phyloP scores from a whole-genome alignment of 305 asterid species.

The Solanum chacoense region DNA sequence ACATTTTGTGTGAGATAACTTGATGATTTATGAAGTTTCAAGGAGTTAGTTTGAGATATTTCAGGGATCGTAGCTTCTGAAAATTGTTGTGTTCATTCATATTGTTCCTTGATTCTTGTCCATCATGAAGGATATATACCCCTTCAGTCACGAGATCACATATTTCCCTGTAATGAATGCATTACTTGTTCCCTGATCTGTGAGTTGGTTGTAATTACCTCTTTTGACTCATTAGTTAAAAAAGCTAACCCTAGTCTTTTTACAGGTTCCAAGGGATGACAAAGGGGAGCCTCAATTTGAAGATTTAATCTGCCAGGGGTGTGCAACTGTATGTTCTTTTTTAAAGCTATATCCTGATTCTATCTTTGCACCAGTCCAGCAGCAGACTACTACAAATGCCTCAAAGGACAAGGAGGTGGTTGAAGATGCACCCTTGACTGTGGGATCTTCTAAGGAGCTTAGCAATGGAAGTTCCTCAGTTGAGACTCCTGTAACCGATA shows the following conservation, averaged over 20 bases:
- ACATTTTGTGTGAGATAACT: background rate
- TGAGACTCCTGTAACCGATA: slow-evolving; percentile 10
- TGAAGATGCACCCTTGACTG: slow-evolving; percentile 17
- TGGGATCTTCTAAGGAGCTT: slow-evolving; percentile 14
- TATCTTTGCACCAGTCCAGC: slow-evolving; percentile 21
- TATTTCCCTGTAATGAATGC: background rate
- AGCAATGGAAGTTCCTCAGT: slow-evolving; percentile 16
- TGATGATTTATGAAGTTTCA: background rate
- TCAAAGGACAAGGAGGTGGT: slow-evolving; percentile 29
- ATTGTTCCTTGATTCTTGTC: background rate
- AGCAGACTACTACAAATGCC: slow-evolving; percentile 16
- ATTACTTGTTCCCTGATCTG: background rate
- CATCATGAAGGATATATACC: background rate
- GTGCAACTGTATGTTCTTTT: slow-evolving; percentile 53
- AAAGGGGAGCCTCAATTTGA: slow-evolving; percentile 82
- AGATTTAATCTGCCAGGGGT: slow-evolving; percentile 73
- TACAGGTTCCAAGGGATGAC: slow-evolving; percentile 59
- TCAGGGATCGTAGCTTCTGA: background rate
- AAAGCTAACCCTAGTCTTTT: background rate
- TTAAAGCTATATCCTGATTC: slow-evolving; percentile 51
- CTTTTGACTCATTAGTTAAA: background rate
- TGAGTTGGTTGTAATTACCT: background rate
- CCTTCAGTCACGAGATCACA: background rate
- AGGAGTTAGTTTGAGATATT: background rate
- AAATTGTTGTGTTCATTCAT: background rate